A percentile compares a stretch with the other conserved stretches of the same genome.
Evolutionary conservation across 1,139 yeast species (phyloP).

Genomic region (Hansenula lynferdii): DNA sequence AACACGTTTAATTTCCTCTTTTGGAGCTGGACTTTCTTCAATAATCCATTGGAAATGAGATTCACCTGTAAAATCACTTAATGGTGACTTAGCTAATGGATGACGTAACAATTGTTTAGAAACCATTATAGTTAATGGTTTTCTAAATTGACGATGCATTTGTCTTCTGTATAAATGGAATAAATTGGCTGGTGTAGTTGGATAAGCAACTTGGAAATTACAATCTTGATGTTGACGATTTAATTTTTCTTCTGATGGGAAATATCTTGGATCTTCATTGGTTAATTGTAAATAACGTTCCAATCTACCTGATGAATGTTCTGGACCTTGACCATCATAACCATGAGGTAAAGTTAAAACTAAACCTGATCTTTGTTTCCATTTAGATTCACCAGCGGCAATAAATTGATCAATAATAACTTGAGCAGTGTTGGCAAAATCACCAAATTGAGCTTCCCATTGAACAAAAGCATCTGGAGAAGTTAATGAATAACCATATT

Average conservation of each 20-base stretch:
- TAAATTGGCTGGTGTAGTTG: conserved; percentile 95
- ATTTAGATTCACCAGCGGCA: conserved; percentile 95
- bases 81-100: conserved; percentile 88
- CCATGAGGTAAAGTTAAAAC: conserved; percentile 98
- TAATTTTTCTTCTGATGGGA: conserved; percentile 86
- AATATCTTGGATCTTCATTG: conserved; percentile 91
- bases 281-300: conserved; percentile 96
- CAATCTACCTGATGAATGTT: conserved; percentile 96
- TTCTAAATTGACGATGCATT: conserved; percentile 99
- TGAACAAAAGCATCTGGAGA: conserved; percentile 95
- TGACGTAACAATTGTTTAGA: conserved; percentile 95
- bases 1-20: conserved; percentile 84
- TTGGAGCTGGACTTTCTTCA: conserved; percentile 70
- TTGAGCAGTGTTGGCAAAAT: conserved; percentile 99
- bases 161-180: conserved; percentile 98
- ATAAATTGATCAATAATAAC: conserved; percentile 95
- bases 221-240: conserved; percentile 98
- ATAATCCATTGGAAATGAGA: conserved; percentile 94
- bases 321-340: conserved; percentile 99
- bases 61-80: conserved; percentile 85
- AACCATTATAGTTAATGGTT: conserved; percentile 86
- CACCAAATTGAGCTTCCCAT: conserved; percentile 99
- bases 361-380: conserved; percentile 98
- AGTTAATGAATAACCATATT: conserved; percentile 96
- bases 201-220: conserved; percentile 97